Conservation (phyloP, 2,329 filamentous ascomycete genomes). For the Sporothrix pseudoabietina region DNA sequence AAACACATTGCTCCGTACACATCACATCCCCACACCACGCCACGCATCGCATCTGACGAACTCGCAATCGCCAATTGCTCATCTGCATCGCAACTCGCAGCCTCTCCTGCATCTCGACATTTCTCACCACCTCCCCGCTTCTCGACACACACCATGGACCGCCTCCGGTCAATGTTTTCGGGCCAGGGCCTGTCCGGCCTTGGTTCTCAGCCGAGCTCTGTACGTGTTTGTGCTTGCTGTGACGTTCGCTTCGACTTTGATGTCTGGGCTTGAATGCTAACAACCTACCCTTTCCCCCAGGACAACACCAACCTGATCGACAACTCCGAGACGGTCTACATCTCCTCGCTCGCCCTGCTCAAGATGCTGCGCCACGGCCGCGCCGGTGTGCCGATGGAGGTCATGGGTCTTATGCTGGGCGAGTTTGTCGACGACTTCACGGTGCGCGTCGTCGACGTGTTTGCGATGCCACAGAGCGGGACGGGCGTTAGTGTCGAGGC, state of each 20-base stretch:
- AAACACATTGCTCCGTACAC: background rate
- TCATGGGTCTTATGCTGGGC: conserved; percentile 98
- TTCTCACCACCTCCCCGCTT: conserved; percentile 22
- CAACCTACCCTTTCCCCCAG: conserved; percentile 49
- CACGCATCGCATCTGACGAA: background rate
- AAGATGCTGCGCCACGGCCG: conserved; percentile 99
- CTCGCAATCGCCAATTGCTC: background rate
- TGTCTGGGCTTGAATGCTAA: background rate
- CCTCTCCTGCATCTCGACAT: conserved; percentile 25
- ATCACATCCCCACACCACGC: background rate
- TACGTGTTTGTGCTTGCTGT: conserved; percentile 45
- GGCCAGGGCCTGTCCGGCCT: conserved; percentile 66
- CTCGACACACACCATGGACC: conserved; percentile 67
- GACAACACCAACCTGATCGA: conserved; percentile 92
- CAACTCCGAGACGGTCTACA: conserved; percentile 99
- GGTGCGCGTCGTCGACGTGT: conserved; percentile 96
- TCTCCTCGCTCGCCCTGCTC: conserved; percentile 91
- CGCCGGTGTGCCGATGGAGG: conserved; percentile 98
- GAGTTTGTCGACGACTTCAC: conserved; percentile 99
- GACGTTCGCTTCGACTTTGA: background rate
- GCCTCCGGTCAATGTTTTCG: conserved; percentile 85
- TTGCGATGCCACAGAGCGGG: conserved; percentile 98
- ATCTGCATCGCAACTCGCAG: background rate
- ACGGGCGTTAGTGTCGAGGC: conserved; percentile 98
- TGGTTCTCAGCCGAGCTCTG: conserved; percentile 61